These are phyloP conservation scores for Inonotus obliquus DNA, from an alignment of 1,284 basidiomycete species.

Conservation along the genomic window DNA sequence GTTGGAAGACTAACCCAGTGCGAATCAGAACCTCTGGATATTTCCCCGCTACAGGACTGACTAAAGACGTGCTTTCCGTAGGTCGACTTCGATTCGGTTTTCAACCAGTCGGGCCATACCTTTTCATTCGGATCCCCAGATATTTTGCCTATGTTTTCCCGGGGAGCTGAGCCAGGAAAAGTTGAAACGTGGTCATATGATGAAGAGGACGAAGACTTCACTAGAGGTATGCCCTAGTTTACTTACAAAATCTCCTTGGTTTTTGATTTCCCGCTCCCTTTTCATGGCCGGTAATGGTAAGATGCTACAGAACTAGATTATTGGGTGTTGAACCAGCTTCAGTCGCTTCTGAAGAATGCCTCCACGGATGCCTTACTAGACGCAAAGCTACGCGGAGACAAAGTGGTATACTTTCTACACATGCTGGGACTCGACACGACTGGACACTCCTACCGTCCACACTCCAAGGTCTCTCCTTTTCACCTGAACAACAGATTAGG, in stretches of 20 bases:
- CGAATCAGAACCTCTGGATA: conserved; percentile 19
- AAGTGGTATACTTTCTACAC: conserved; percentile 82
- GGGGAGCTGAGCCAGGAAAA: conserved; percentile 65
- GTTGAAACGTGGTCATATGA: conserved; percentile 77
- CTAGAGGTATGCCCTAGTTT: conserved; percentile 50
- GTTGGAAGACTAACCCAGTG: conserved; percentile 89
- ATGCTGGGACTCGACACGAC: conserved; percentile 85
- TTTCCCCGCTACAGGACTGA: neutral
- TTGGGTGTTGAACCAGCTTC: conserved; percentile 75
- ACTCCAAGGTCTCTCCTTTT: conserved; percentile 52
- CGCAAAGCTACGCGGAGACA: conserved; percentile 44
- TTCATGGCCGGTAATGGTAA: conserved; percentile 25
- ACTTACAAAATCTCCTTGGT: too few species aligned
- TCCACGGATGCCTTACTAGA: conserved; percentile 59
- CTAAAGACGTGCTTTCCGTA: conserved; percentile 25
- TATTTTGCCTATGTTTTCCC: conserved; percentile 85
- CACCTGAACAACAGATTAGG: neutral
- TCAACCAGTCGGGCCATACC: conserved; percentile 78
- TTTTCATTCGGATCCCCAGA: conserved; percentile 89
- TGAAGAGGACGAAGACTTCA: conserved; percentile 80
- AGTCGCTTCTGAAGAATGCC: conserved; percentile 51
- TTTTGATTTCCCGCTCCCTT: too few species aligned
- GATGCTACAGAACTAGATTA: conserved; percentile 78
- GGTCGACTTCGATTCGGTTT: conserved; percentile 86
- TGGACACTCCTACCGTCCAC: conserved; percentile 84